These are phyloP conservation scores for Cytospora paraplurivora DNA, from an alignment of 2,329 filamentous ascomycete species.

Conservation along the genomic window DNA sequence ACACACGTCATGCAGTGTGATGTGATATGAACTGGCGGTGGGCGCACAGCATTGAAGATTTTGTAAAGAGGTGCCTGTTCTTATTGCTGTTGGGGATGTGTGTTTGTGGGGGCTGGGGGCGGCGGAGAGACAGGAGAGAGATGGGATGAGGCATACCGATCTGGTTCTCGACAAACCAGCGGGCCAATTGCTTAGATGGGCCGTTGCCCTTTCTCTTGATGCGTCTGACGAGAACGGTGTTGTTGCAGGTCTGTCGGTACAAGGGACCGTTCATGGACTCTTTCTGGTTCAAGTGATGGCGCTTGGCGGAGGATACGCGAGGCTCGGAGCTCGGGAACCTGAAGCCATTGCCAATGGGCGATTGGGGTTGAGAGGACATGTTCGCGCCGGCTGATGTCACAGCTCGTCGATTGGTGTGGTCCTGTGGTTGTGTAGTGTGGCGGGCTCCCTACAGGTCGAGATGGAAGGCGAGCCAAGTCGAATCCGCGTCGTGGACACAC, in stretches of 20 bases:
- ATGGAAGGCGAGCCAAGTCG: not conserved
- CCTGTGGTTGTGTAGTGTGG: not conserved
- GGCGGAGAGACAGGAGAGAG: not conserved
- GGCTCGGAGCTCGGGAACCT: slow-evolving; percentile 23
- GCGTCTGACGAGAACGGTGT: slow-evolving; percentile 57
- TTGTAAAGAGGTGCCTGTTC: not conserved
- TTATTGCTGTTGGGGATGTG: slow-evolving; percentile 5
- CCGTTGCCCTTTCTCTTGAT: slow-evolving; percentile 65
- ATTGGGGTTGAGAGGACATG: slow-evolving; percentile 23
- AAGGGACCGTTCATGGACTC: slow-evolving; percentile 57
- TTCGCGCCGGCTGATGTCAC: slow-evolving; percentile 8
- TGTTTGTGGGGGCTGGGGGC: not conserved
- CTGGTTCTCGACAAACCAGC: slow-evolving; percentile 78
- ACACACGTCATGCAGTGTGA: slow-evolving; percentile 21
- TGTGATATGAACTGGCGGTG: slow-evolving; percentile 1
- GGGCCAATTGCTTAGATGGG: slow-evolving; percentile 60
- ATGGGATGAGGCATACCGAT: slow-evolving; percentile 61
- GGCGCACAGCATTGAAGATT: slow-evolving; percentile 5
- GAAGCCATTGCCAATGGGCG: slow-evolving; percentile 16
- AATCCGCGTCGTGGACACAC: not conserved
- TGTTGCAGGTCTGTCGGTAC: slow-evolving; percentile 58
- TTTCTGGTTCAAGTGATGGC: slow-evolving; percentile 38
- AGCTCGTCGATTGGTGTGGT: slow-evolving; percentile 11
- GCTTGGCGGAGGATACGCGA: slow-evolving; percentile 30
- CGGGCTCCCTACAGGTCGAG: not conserved